phyloP scores from a whole-genome alignment of 1,284 basidiomycete species.

The Agroathelia rolfsii region DNA sequence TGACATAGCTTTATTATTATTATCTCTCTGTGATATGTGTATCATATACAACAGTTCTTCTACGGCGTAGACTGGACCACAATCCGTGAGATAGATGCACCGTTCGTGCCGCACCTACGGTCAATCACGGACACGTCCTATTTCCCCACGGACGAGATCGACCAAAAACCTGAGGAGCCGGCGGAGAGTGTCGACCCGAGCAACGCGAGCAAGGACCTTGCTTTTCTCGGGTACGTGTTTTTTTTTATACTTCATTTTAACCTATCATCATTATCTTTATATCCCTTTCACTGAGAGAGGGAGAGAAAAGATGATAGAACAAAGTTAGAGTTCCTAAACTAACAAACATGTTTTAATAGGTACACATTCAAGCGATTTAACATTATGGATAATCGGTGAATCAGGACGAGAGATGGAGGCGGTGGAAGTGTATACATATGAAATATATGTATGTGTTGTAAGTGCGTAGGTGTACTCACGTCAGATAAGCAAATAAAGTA shows the following conservation, averaged over 20 bases:
- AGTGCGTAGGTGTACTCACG: too few relatives aligned
- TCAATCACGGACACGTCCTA: slow-evolving; percentile 94
- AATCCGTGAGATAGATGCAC: slow-evolving; percentile 87
- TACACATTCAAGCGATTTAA: slow-evolving; percentile 75
- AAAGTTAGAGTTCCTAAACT: too few relatives aligned
- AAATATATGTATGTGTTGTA: too few relatives aligned
- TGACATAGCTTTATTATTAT: too few relatives aligned
- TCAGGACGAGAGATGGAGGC: too few relatives aligned
- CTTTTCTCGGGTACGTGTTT: slow-evolving; percentile 76
- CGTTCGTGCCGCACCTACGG: slow-evolving; percentile 88
- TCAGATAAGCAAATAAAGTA: too few relatives aligned
- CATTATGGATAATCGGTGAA: too few relatives aligned
- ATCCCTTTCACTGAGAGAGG: too few relatives aligned
- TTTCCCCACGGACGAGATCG: slow-evolving; percentile 95
- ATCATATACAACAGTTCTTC: too few relatives aligned
- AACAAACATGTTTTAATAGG: slow-evolving; percentile 24
- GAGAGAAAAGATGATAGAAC: too few relatives aligned
- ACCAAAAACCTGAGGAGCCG: slow-evolving; percentile 75
- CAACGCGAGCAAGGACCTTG: slow-evolving; percentile 74
- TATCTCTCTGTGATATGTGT: too few relatives aligned
- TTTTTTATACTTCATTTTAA: slow-evolving; percentile 1
- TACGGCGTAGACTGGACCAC: slow-evolving; percentile 92
- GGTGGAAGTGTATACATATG: too few relatives aligned
- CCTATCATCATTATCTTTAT: neutral
- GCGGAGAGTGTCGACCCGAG: slow-evolving; percentile 41